Conservation (phyloP, 345 rosid genomes). For the Citrus inodora region DNA sequence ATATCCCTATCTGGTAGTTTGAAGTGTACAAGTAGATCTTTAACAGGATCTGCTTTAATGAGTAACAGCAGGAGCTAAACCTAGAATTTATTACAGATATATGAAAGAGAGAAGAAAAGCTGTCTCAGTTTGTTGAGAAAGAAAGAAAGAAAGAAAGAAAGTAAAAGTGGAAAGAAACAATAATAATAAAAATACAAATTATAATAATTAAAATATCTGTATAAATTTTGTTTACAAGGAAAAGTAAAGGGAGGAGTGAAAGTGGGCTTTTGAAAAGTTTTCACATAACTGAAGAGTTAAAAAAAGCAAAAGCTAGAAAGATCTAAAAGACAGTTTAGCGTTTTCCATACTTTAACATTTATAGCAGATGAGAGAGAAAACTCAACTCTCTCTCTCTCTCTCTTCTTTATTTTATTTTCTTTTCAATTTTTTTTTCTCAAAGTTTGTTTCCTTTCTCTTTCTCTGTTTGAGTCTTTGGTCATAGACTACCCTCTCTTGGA, state of each 20-base stretch:
- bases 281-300: not conserved
- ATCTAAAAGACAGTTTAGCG: slow-evolving; percentile 10
- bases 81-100: not conserved
- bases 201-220: too few species aligned
- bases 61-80: slow-evolving; percentile 18
- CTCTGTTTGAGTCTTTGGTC: not conserved
- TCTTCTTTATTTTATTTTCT: not conserved
- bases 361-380: not conserved
- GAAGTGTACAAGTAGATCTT: slow-evolving; percentile 29
- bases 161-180: slow-evolving; percentile 1
- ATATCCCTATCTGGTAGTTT: slow-evolving; percentile 19
- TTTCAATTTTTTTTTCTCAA: not conserved
- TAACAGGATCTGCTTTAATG: slow-evolving; percentile 16
- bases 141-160: not conserved
- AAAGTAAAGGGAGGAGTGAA: too few species aligned
- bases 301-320: slow-evolving; percentile 1
- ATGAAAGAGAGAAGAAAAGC: not conserved
- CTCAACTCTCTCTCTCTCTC: not conserved
- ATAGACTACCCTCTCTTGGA: not conserved
- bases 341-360: slow-evolving; percentile 21
- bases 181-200: not conserved
- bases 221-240: too few species aligned
- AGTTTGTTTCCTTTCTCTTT: not conserved
- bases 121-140: slow-evolving; percentile 12
- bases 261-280: not conserved